Evolutionary conservation across 108 stramenopile species (phyloP).

Genomic region (Nitzschia inconspicua): DNA sequence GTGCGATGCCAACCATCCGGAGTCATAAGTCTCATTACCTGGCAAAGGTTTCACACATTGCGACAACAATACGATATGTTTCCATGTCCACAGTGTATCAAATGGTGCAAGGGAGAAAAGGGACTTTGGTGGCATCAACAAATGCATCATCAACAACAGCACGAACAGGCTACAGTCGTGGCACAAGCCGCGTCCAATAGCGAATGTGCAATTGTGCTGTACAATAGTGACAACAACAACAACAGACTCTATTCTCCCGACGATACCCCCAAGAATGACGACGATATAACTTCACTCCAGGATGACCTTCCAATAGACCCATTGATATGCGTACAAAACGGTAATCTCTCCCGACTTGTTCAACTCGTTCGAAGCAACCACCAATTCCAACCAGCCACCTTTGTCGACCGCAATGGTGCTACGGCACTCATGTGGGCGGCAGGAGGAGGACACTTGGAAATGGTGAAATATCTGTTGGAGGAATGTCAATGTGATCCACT

Average conservation of each 20-base stretch:
- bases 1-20: conserved; percentile 58
- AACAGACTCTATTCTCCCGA: background rate
- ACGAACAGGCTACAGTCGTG: conserved; percentile 46
- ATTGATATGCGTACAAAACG: conserved; percentile 17
- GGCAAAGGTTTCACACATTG: conserved; percentile 34
- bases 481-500: conserved; percentile 53
- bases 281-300: background rate
- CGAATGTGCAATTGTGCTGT: conserved; percentile 45
- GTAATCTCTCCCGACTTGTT: conserved; percentile 22
- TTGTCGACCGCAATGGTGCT: conserved; percentile 58
- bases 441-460: conserved; percentile 66
- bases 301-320: conserved; percentile 9
- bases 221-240: conserved; percentile 9
- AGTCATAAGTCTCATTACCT: conserved; percentile 59
- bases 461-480: conserved; percentile 54
- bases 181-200: conserved; percentile 39
- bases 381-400: background rate
- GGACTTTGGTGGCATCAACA: conserved; percentile 88
- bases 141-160: conserved; percentile 45
- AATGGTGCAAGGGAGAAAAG: conserved; percentile 84
- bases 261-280: background rate
- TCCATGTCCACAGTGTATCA: conserved; percentile 69
- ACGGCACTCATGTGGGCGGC: conserved; percentile 75
- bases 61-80: conserved; percentile 42
- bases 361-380: background rate